A percentile compares a stretch with the other conserved stretches of the same genome.
phyloP scores from a whole-genome alignment of 176 grass and related monocot genomes.

The Saccharum spontaneum region DNA sequence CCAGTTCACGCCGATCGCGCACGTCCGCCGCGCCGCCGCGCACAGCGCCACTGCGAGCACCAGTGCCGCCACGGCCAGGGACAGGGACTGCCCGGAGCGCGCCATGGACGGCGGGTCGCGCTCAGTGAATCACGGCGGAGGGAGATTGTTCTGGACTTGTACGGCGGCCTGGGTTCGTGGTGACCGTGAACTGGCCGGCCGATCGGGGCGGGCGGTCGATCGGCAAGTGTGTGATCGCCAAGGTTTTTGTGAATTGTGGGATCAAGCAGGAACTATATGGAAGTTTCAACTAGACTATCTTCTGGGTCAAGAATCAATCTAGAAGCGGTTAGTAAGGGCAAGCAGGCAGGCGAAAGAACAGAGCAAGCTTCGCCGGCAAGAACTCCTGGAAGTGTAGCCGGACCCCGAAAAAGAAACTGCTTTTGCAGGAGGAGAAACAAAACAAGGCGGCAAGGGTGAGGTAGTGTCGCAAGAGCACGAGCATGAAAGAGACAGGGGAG shows the following conservation, averaged over 20 bases:
- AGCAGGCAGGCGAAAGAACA: background rate
- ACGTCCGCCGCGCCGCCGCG: conserved; percentile 25
- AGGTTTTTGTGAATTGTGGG: background rate
- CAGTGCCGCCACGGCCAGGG: background rate
- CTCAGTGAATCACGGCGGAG: no score
- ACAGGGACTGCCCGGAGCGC: background rate
- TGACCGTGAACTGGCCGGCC: no score
- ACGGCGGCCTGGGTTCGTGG: no score
- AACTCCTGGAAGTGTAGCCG: background rate
- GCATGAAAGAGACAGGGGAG: background rate
- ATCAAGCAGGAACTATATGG: background rate
- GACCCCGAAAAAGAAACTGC: background rate
- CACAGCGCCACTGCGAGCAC: background rate
- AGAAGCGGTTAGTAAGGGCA: background rate
- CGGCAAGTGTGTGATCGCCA: background rate
- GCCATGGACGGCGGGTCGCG: background rate
- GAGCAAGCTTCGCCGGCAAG: background rate
- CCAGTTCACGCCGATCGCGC: conserved; percentile 70
- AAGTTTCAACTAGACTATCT: background rate
- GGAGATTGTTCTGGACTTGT: no score
- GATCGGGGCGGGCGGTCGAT: background rate
- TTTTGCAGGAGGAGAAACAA: background rate
- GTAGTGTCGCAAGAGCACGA: background rate
- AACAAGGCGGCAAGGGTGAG: background rate
- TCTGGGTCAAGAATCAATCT: background rate